phyloP scores from a whole-genome alignment of 1,284 basidiomycete species.

The Puccinia coronata region DNA sequence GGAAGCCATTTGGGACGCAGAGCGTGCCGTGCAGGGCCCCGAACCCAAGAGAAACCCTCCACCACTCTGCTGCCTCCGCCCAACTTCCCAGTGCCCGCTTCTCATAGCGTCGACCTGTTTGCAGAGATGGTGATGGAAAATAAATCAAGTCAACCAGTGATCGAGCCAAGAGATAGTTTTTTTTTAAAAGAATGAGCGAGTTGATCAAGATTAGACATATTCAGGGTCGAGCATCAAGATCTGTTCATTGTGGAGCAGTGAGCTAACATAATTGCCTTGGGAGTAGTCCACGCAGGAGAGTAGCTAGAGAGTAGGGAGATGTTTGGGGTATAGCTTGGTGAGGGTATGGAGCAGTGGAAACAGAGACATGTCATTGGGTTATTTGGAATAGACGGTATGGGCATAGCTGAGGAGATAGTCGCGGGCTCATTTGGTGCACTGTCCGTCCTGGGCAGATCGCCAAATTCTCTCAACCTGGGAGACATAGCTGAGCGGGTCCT shows the following conservation, averaged over 20 bases:
- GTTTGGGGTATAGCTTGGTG: constrained; percentile 56
- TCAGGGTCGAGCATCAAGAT: constrained; percentile 56
- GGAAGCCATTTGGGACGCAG: not conserved
- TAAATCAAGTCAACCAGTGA: not conserved
- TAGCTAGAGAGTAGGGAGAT: constrained; percentile 59
- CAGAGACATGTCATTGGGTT: constrained; percentile 51
- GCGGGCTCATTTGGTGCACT: constrained; percentile 46
- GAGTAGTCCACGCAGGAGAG: constrained; percentile 60
- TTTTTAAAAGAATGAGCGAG: too few relatives aligned
- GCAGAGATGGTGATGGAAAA: constrained; percentile 50
- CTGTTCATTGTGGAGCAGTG: constrained; percentile 47
- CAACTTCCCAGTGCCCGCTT: constrained; percentile 60
- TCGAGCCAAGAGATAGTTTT: constrained; percentile 7
- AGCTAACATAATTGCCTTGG: constrained; percentile 54
- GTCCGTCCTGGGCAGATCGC: constrained; percentile 48
- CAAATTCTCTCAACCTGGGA: constrained; percentile 45
- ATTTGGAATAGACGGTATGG: constrained; percentile 47
- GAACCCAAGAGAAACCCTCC: constrained; percentile 55
- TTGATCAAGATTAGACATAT: too few relatives aligned
- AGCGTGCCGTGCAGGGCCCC: too few relatives aligned
- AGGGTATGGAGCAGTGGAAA: constrained; percentile 58
- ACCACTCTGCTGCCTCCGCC: constrained; percentile 62
- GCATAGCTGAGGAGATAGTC: constrained; percentile 48
- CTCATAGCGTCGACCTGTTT: constrained; percentile 62
- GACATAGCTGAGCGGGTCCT: not conserved